Conservation (phyloP, 345 rosid genomes). For the Euphorbia peplus region DNA sequence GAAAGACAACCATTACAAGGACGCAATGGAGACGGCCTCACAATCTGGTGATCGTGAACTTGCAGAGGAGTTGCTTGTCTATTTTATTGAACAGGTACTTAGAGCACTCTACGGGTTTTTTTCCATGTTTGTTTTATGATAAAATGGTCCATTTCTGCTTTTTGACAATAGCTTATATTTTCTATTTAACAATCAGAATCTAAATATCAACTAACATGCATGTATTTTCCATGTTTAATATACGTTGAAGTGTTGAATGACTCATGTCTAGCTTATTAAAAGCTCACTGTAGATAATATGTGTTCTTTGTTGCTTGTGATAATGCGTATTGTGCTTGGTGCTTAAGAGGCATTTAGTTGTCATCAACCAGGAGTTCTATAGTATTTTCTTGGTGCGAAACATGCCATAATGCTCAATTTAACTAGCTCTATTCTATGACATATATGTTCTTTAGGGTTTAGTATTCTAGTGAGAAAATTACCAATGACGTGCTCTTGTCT, state of each 20-base stretch:
- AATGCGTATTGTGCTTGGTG: neutral
- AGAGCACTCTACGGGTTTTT: neutral
- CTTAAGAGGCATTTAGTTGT: neutral
- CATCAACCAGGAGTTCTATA: neutral
- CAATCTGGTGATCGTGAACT: slow-evolving; percentile 96
- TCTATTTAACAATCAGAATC: neutral
- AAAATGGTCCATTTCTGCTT: neutral
- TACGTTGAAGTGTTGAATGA: neutral
- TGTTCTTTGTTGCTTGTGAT: too few species aligned
- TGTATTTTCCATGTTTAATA: too few species aligned
- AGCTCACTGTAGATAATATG: neutral
- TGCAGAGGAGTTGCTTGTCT: slow-evolving; percentile 89
- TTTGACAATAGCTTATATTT: neutral
- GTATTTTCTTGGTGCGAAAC: neutral
- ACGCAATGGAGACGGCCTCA: slow-evolving; percentile 98
- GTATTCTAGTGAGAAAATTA: neutral
- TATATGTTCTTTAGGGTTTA: neutral
- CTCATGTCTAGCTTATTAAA: neutral
- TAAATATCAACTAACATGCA: neutral
- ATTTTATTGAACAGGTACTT: slow-evolving; percentile 86
- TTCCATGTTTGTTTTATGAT: neutral
- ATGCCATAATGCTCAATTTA: neutral
- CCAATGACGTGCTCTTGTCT: neutral
- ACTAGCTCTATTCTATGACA: neutral
- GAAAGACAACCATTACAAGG: slow-evolving; percentile 83